Percentiles rank a stretch among this genome's conserved stretches.
phyloP scores from a whole-genome alignment of 345 rosid species.

The Salix arbutifolia region DNA sequence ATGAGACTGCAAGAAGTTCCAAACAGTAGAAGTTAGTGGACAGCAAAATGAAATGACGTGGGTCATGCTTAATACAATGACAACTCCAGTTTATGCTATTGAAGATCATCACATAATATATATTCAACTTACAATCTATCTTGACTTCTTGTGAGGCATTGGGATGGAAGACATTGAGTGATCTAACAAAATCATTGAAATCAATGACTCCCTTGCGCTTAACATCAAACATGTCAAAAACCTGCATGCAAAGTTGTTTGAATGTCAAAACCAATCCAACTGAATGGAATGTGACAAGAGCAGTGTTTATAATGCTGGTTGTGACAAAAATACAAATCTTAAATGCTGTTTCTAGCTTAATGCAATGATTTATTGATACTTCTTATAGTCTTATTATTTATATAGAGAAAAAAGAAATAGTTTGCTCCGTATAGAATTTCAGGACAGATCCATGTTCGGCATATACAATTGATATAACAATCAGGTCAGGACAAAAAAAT shows the following conservation, averaged over 20 bases:
- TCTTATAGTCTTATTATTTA: not conserved
- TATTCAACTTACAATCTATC: conserved; percentile 67
- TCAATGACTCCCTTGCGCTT: conserved; percentile 89
- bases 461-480: not conserved
- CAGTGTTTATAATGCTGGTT: not conserved
- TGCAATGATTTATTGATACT: not conserved
- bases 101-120: not conserved
- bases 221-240: conserved; percentile 89
- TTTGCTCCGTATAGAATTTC: not conserved
- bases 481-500: not conserved
- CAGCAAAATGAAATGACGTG: not conserved
- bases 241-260: conserved; percentile 43
- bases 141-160: conserved; percentile 75
- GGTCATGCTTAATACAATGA: not conserved
- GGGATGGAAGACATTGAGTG: conserved; percentile 89
- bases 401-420: not conserved
- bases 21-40: not conserved
- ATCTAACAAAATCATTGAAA: conserved; percentile 89
- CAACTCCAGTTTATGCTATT: not conserved
- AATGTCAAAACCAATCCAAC: not conserved
- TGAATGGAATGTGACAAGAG: not conserved
- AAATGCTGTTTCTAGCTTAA: not conserved
- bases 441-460: not conserved
- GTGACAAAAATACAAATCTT: not conserved
- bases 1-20: conserved; percentile 64